Conservation (phyloP, 495 filamentous ascomycete genomes). For the Hapsidospora chrysogenum region DNA sequence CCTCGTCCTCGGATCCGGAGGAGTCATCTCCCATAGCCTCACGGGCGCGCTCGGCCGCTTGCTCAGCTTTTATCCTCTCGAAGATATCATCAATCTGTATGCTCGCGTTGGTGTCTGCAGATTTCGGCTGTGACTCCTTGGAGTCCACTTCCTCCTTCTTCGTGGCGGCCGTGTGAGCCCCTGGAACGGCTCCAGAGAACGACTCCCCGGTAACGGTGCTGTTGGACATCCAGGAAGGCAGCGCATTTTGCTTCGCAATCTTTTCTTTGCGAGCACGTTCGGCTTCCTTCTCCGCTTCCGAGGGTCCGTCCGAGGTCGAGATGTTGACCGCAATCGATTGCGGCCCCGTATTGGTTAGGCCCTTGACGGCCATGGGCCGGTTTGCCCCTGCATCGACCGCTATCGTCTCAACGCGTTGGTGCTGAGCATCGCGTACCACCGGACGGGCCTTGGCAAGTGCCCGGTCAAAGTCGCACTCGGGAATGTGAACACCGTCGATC, state of each 20-base stretch:
- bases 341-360: conserved; percentile 46
- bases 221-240: conserved; percentile 81
- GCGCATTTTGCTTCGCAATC: conserved; percentile 62
- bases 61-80: conserved; percentile 31
- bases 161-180: conserved; percentile 25
- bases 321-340: conserved; percentile 64
- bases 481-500: conserved; percentile 70
- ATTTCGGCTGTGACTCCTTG: conserved; percentile 9
- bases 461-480: conserved; percentile 71
- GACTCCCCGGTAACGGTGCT: conserved; percentile 52
- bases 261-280: conserved; percentile 57
- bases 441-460: conserved; percentile 45
- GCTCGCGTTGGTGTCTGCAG: conserved; percentile 22
- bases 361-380: conserved; percentile 54
- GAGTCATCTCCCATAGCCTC: conserved; percentile 31
- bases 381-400: conserved; percentile 22
- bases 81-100: conserved; percentile 36
- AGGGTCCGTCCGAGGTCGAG: conserved; percentile 55
- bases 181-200: conserved; percentile 8
- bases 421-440: conserved; percentile 39
- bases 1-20: conserved; percentile 25
- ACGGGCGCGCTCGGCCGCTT: conserved; percentile 26
- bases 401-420: conserved; percentile 40
- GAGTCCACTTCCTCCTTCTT: conserved; percentile 39
- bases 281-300: conserved; percentile 55